Conservation (phyloP, 2,329 filamentous ascomycete species). For the Rachicladosporium sp. region DNA sequence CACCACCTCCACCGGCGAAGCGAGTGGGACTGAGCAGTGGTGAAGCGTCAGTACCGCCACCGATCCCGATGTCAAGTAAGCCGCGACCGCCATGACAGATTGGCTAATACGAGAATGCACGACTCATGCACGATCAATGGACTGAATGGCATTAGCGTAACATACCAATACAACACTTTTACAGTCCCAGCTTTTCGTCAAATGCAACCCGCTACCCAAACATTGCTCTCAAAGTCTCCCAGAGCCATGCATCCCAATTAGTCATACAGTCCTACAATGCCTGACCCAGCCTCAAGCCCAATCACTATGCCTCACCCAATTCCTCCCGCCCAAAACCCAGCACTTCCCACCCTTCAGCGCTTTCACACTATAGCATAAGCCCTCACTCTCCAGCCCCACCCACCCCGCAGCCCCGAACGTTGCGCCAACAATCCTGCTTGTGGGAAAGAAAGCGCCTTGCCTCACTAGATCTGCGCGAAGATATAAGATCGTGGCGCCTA, state of each 20-base stretch:
- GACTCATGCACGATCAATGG: no score
- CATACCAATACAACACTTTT: no score
- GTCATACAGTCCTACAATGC: no score
- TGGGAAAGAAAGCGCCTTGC: slow-evolving; percentile 24
- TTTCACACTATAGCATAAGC: slow-evolving; percentile 22
- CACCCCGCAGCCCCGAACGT: slow-evolving; percentile 24
- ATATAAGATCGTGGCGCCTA: slow-evolving; percentile 27
- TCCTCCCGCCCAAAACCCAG: slow-evolving; percentile 10
- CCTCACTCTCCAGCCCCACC: slow-evolving; percentile 28
- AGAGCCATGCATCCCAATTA: no score
- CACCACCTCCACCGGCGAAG: slow-evolving; percentile 47
- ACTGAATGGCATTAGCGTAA: no score
- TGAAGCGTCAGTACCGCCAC: slow-evolving; percentile 35
- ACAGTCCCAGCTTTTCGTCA: no score
- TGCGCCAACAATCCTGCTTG: slow-evolving; percentile 23
- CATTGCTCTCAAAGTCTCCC: no score
- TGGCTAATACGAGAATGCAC: no score
- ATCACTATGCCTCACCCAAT: slow-evolving; percentile 10
- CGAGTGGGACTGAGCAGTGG: slow-evolving; percentile 33
- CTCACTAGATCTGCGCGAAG: slow-evolving; percentile 22
- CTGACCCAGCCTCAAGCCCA: slow-evolving; percentile 7
- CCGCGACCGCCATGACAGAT: slow-evolving; percentile 26
- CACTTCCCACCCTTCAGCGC: slow-evolving; percentile 8
- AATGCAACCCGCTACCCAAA: no score
- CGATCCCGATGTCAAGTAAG: slow-evolving; percentile 46